phyloP scores from a whole-genome alignment of 2,329 filamentous ascomycete species.

The Pseudogymnoascus sp. region DNA sequence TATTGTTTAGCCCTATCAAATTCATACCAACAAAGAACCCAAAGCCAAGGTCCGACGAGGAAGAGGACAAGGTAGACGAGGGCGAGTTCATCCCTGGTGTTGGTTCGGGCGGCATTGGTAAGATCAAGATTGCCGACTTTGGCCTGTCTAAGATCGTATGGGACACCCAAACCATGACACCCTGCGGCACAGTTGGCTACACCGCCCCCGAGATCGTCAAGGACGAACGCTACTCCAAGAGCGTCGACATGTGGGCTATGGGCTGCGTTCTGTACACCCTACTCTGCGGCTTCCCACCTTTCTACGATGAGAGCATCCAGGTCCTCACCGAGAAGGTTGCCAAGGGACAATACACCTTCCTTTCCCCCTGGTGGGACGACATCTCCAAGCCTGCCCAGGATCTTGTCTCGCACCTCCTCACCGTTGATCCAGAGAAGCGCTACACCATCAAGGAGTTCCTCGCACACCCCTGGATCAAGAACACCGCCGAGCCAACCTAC shows the following conservation, averaged over 20 bases:
- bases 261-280: slow-evolving; percentile 96
- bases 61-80: slow-evolving; percentile 96
- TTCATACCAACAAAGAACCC: slow-evolving; percentile 73
- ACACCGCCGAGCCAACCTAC: slow-evolving; percentile 58
- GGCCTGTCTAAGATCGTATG: slow-evolving; percentile 96
- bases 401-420: slow-evolving; percentile 84
- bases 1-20: slow-evolving; percentile 82
- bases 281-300: slow-evolving; percentile 94
- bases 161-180: slow-evolving; percentile 97
- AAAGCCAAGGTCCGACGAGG: slow-evolving; percentile 74
- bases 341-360: slow-evolving; percentile 90
- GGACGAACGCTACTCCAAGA: slow-evolving; percentile 97
- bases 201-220: slow-evolving; percentile 98
- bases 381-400: slow-evolving; percentile 94
- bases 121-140: slow-evolving; percentile 97
- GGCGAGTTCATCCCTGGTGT: slow-evolving; percentile 80
- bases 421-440: slow-evolving; percentile 89
- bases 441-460: slow-evolving; percentile 92
- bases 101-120: slow-evolving; percentile 83
- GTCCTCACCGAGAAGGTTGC: slow-evolving; percentile 96
- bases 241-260: slow-evolving; percentile 98
- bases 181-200: slow-evolving; percentile 97
- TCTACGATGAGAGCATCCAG: slow-evolving; percentile 97
- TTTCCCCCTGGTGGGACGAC: slow-evolving; percentile 99
- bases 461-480: slow-evolving; percentile 85